Evolutionary conservation across 2,329 filamentous ascomycete species (phyloP), one percentile per base, ranked within the genome.

Genomic region (Parastagonospora avenae): DNA sequence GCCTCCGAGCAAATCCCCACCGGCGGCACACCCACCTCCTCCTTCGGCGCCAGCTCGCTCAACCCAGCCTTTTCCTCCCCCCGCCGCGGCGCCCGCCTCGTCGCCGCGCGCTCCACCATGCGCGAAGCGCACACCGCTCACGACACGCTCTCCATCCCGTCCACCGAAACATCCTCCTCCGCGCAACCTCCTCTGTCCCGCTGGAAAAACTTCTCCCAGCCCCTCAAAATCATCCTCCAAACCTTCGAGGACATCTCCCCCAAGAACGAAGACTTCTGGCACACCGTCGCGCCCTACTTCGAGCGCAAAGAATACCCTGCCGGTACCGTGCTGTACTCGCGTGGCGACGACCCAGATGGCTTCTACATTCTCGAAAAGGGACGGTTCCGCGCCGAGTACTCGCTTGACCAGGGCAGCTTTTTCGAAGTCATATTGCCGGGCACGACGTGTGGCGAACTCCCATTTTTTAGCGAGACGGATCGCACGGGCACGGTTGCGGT

Each of bases 221-320:
- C 94, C 0, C 83, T 97, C 7, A 89, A 91, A 1, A 85, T 99
- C 40, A 91, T 99, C 73, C 82, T 99, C 19, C 93, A 97, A 71
- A 91, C 94, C n/a, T 97, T 99, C 76, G 89, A 94, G 68, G 90
- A 91, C 38, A 79, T 97, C 10, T 95, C 90, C 44, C 80, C 85
- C 45, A 86, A 90, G 72, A 94, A 93, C 67, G 92, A 96, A 72
- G 92, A 97, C 73, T 97, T 97, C 71, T 99, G 94, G 94, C 93
- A 92, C 74, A 85, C 85, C 1, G 87, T 87, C 0, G 85, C 85
- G 4, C 79, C 83, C 0, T 97, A 89, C 76, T 97, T 99, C 68
- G 76, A 79, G 33, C 84, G 85, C 38, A 84, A 84, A 55, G 84
- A 88, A 53, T 90, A 88, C 57, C 61, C 80, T 0, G 82, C 86